These are phyloP conservation scores for Saposhnikovia divaricata DNA, from an alignment of 129 eudicot species.

Conservation along the genomic window DNA sequence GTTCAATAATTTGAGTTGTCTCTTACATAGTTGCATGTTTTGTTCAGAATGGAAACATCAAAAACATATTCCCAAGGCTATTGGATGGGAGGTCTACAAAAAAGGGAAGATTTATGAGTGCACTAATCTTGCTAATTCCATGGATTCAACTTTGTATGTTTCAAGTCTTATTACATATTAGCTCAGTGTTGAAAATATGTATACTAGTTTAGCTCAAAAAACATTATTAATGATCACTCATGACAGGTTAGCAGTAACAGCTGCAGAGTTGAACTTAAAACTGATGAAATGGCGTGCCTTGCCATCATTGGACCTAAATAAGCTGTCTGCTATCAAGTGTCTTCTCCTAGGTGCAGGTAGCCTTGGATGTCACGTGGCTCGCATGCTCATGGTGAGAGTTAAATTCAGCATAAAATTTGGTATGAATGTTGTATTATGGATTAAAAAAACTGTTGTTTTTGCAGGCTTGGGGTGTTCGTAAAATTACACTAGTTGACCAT, in stretches of 20 bases:
- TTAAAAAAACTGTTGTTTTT: constrained; percentile 3
- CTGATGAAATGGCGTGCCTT: constrained; percentile 90
- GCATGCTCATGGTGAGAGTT: constrained; percentile 83
- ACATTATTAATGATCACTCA: neutral
- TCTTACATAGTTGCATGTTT: neutral
- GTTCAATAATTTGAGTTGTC: neutral
- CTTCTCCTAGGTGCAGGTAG: constrained; percentile 93
- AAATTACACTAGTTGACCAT: constrained; percentile 74
- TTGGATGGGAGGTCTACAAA: constrained; percentile 65
- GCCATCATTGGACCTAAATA: constrained; percentile 61
- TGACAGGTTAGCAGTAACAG: constrained; percentile 73
- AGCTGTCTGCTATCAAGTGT: constrained; percentile 60
- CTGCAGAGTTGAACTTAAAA: constrained; percentile 91
- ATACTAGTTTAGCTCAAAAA: neutral
- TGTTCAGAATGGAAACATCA: constrained; percentile 48
- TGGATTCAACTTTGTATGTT: constrained; percentile 83
- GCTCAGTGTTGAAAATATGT: neutral
- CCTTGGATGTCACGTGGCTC: constrained; percentile 97
- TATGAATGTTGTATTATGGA: neutral
- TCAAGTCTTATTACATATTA: constrained; percentile 5
- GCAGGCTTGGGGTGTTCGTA: constrained; percentile 95
- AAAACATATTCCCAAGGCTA: constrained; percentile 47
- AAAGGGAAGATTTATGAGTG: constrained; percentile 37
- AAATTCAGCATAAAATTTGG: neutral
- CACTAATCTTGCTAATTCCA: constrained; percentile 66